Percentiles rank a stretch among this genome's conserved stretches.
These are phyloP conservation scores for Podospora australis DNA, from an alignment of 495 filamentous ascomycete species.

Conservation along the genomic window DNA sequence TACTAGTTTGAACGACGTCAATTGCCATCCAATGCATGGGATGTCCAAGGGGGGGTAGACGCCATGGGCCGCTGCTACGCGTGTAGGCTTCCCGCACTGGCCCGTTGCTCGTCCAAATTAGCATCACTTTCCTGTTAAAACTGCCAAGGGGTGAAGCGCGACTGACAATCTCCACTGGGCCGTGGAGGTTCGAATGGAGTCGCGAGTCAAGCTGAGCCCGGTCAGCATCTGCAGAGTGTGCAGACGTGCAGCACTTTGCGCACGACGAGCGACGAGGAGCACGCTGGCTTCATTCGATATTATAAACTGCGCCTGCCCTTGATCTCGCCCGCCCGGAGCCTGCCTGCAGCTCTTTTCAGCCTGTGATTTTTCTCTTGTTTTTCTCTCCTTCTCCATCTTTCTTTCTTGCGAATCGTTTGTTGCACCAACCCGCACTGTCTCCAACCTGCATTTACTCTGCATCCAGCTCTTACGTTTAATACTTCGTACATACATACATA, in stretches of 20 bases:
- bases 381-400: neutral
- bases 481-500: no score
- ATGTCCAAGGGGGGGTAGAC: neutral
- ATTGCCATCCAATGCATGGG: neutral
- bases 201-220: conserved; percentile 16
- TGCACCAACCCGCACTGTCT: neutral
- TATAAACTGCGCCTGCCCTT: conserved; percentile 5
- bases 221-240: neutral
- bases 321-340: conserved; percentile 1
- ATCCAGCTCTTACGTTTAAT: neutral
- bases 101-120: conserved; percentile 12
- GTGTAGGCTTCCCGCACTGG: conserved; percentile 6
- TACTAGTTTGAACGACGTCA: conserved; percentile 9
- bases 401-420: neutral
- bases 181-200: conserved; percentile 2
- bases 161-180: conserved; percentile 21
- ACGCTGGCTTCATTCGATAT: neutral
- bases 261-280: neutral
- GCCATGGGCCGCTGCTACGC: no score
- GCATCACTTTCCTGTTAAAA: conserved; percentile 13
- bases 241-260: neutral
- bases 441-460: neutral
- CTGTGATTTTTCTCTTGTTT: conserved; percentile 1
- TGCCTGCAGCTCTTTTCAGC: conserved; percentile 1
- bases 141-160: conserved; percentile 8